Conservation (phyloP, 495 filamentous ascomycete genomes). For the Penicillium verhagenii region DNA sequence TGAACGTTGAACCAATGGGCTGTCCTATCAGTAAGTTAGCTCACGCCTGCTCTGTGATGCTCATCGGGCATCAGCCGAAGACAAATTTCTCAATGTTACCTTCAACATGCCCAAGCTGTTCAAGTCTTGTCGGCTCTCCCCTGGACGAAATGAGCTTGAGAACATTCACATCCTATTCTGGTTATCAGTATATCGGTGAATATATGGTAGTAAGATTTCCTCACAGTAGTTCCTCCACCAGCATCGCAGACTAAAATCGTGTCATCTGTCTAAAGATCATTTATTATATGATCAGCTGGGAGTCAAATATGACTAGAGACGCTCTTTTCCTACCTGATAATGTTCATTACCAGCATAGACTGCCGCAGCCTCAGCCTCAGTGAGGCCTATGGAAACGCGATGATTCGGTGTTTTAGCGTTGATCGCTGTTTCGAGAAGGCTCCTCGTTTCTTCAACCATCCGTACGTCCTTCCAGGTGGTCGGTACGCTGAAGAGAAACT, state of each 20-base stretch:
- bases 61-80: not conserved
- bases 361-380: constrained; percentile 68
- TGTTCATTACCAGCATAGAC: constrained; percentile 50
- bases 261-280: constrained; percentile 35
- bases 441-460: constrained; percentile 56
- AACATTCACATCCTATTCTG: constrained; percentile 40
- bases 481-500: constrained; percentile 67
- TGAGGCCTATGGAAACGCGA: constrained; percentile 58
- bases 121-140: constrained; percentile 29
- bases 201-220: not conserved
- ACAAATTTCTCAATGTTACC: constrained; percentile 14
- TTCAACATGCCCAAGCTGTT: constrained; percentile 42
- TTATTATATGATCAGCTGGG: not conserved
- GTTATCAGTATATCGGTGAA: no score
- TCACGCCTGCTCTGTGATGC: not conserved
- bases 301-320: not conserved
- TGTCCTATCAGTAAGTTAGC: constrained; percentile 16
- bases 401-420: constrained; percentile 48
- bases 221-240: constrained; percentile 54
- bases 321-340: constrained; percentile 21
- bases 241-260: constrained; percentile 55
- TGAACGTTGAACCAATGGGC: constrained; percentile 41
- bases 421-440: constrained; percentile 49
- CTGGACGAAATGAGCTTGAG: constrained; percentile 29
- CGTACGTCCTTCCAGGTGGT: constrained; percentile 63